Conservation (phyloP, 2,329 filamentous ascomycete genomes). For the Sclerotinia glacialis region DNA sequence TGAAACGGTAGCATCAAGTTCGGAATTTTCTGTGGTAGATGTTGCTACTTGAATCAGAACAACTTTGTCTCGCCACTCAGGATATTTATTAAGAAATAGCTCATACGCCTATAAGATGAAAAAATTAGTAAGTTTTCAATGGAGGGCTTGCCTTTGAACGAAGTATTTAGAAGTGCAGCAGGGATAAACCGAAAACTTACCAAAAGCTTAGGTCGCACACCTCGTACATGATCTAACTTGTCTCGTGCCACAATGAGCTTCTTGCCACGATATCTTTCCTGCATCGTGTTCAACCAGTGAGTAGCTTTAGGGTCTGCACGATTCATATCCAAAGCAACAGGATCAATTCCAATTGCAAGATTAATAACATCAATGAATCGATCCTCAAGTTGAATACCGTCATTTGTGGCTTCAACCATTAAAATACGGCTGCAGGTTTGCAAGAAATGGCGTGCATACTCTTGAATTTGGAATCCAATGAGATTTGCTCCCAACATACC, state of each 20-base stretch:
- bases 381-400: slow-evolving; percentile 87
- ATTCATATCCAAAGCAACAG: slow-evolving; percentile 67
- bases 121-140: neutral
- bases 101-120: slow-evolving; percentile 60
- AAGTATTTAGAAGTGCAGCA: neutral
- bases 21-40: slow-evolving; percentile 82
- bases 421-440: slow-evolving; percentile 92
- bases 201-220: slow-evolving; percentile 88
- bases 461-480: slow-evolving; percentile 88
- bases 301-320: slow-evolving; percentile 70
- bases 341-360: slow-evolving; percentile 88
- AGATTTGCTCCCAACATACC: slow-evolving; percentile 92
- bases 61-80: slow-evolving; percentile 81
- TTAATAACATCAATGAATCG: slow-evolving; percentile 87
- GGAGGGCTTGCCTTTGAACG: neutral
- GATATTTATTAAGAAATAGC: slow-evolving; percentile 89
- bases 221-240: slow-evolving; percentile 89
- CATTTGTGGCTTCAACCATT: slow-evolving; percentile 82
- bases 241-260: slow-evolving; percentile 88
- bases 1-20: slow-evolving; percentile 82
- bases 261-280: slow-evolving; percentile 83
- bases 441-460: slow-evolving; percentile 91
- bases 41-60: slow-evolving; percentile 93
- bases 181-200: neutral
- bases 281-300: slow-evolving; percentile 76